phyloP scores from a whole-genome alignment of 441 rosid species.

The Erodium texanum region DNA sequence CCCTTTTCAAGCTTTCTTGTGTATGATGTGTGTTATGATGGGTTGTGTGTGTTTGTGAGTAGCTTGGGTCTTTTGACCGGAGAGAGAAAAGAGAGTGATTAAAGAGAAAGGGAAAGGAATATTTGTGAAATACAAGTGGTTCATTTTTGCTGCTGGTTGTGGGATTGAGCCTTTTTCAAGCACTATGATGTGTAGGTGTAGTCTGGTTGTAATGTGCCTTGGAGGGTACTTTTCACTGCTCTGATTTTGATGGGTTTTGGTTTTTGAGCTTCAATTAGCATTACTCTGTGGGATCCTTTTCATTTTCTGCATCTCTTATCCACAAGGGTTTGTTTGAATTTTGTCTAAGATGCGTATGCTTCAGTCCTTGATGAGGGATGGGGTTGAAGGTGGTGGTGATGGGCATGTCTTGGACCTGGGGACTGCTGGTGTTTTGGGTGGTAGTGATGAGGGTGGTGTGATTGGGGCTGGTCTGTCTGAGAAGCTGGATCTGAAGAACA shows the following conservation, averaged over 20 bases:
- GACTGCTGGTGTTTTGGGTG: slow-evolving; percentile 69
- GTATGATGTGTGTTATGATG: slow-evolving; percentile 31
- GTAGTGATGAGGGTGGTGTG: slow-evolving; percentile 30
- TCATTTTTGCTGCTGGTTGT: neutral
- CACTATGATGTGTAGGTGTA: slow-evolving; percentile 23
- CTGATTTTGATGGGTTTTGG: slow-evolving; percentile 15
- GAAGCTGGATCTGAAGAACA: slow-evolving; percentile 72
- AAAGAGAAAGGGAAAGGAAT: slow-evolving; percentile 24
- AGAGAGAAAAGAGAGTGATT: slow-evolving; percentile 29
- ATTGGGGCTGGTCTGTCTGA: slow-evolving; percentile 29
- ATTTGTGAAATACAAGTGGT: slow-evolving; percentile 30
- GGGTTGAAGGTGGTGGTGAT: slow-evolving; percentile 34
- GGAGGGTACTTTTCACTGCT: slow-evolving; percentile 14
- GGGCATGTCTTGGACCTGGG: slow-evolving; percentile 82
- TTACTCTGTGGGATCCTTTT: slow-evolving; percentile 13
- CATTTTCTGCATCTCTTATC: too few species aligned
- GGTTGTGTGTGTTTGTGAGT: slow-evolving; percentile 34
- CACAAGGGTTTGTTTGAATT: slow-evolving; percentile 9
- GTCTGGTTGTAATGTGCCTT: slow-evolving; percentile 26
- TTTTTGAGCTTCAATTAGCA: slow-evolving; percentile 1
- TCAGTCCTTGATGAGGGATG: slow-evolving; percentile 36
- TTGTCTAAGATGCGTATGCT: slow-evolving; percentile 44
- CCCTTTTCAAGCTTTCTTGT: slow-evolving; percentile 41
- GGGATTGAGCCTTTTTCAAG: slow-evolving; percentile 20
- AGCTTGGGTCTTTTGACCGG: slow-evolving; percentile 54